phyloP scores from a whole-genome alignment of 2,329 filamentous ascomycete genomes.

The Nemania bipapillata region DNA sequence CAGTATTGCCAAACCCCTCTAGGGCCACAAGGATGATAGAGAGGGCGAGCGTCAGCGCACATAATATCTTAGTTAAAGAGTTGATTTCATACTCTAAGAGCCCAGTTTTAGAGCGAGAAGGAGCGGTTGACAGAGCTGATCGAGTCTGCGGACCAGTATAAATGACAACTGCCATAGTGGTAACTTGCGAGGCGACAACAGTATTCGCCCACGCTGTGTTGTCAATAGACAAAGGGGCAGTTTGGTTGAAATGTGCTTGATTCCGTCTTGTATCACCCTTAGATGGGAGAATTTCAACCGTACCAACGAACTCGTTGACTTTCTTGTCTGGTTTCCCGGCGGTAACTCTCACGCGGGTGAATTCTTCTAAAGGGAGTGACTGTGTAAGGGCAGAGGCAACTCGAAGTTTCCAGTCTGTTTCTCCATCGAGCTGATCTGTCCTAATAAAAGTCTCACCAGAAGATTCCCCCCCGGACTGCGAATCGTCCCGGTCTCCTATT shows the following conservation, averaged over 20 bases:
- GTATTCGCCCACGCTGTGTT: slow-evolving; percentile 99
- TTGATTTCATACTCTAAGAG: slow-evolving; percentile 97
- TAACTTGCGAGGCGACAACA: slow-evolving; percentile 91
- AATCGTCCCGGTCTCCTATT: slow-evolving; percentile 45
- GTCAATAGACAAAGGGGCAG: slow-evolving; percentile 85
- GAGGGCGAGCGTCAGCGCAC: slow-evolving; percentile 83
- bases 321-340: slow-evolving; percentile 92
- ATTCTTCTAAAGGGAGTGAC: slow-evolving; percentile 75
- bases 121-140: slow-evolving; percentile 89
- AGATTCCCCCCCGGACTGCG: slow-evolving; percentile 55
- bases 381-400: slow-evolving; percentile 88
- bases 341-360: slow-evolving; percentile 75
- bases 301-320: slow-evolving; percentile 95
- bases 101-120: slow-evolving; percentile 92
- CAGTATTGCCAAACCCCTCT: slow-evolving; percentile 77
- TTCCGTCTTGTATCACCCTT: slow-evolving; percentile 61
- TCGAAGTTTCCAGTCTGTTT: slow-evolving; percentile 98
- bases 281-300: slow-evolving; percentile 76
- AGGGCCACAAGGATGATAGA: slow-evolving; percentile 89
- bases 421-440: slow-evolving; percentile 95
- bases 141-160: slow-evolving; percentile 96
- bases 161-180: slow-evolving; percentile 86
- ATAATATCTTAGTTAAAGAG: slow-evolving; percentile 94
- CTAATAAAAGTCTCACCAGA: slow-evolving; percentile 93
- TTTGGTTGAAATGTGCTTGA: slow-evolving; percentile 59